Percentiles rank a stretch among this genome's conserved stretches.
Conservation (phyloP, 164 flowering plant genomes). For the Vitis rupestris region DNA sequence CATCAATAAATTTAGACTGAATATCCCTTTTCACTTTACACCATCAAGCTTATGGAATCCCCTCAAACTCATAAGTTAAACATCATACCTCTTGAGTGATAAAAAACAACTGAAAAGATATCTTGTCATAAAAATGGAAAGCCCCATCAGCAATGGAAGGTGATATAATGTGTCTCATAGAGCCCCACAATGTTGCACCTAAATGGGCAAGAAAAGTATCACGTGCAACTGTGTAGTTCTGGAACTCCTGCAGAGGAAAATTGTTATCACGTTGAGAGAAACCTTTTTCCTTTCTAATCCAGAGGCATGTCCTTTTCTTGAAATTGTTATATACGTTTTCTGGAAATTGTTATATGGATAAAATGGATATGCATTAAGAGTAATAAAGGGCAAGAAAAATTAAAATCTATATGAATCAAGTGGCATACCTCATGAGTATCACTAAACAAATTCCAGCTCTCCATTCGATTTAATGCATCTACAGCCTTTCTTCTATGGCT, state of each 20-base stretch:
- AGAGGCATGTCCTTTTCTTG: neutral
- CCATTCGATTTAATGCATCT: conserved; percentile 85
- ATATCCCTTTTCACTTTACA: neutral
- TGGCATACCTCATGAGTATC: conserved; percentile 66
- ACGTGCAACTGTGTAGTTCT: conserved; percentile 92
- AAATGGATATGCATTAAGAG: neutral
- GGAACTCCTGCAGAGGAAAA: conserved; percentile 56
- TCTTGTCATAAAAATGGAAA: conserved; percentile 83
- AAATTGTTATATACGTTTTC: neutral
- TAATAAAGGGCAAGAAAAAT: neutral
- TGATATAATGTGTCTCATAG: conserved; percentile 86
- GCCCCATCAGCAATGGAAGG: conserved; percentile 93
- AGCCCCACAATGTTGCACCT: conserved; percentile 91
- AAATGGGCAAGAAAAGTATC: conserved; percentile 95
- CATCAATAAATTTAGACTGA: conserved; percentile 21
- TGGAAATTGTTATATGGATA: neutral
- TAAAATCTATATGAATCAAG: neutral
- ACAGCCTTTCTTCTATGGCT: conserved; percentile 74
- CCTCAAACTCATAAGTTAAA: conserved; percentile 1
- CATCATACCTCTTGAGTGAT: conserved; percentile 84
- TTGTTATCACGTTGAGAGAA: neutral
- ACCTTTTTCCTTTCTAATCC: conserved; percentile 2
- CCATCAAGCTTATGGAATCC: neutral
- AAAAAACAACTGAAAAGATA: conserved; percentile 87
- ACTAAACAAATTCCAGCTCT: conserved; percentile 89